These are phyloP conservation scores for Phytophthora gonapodyides DNA, from an alignment of 352 stramenopile genomes.

Conservation along the genomic window DNA sequence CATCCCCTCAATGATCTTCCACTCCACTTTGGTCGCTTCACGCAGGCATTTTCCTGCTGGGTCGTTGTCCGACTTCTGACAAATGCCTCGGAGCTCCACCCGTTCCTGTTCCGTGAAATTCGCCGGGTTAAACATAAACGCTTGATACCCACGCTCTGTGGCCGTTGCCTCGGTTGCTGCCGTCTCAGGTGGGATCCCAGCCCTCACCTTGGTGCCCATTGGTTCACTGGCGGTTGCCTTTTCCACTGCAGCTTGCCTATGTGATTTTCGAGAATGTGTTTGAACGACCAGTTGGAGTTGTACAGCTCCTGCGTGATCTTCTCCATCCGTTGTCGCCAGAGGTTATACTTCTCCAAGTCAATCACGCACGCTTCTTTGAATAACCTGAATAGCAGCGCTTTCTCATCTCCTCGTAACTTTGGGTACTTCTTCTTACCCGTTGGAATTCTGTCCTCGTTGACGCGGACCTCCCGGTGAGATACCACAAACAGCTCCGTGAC, in stretches of 20 bases:
- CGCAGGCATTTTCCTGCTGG: neutral
- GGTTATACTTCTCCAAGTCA: too few relatives aligned
- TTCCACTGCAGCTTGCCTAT: neutral
- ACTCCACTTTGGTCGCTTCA: neutral
- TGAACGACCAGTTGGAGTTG: slow-evolving; percentile 6
- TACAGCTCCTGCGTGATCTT: neutral
- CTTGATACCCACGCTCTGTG: too few relatives aligned
- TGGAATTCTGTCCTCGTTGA: neutral
- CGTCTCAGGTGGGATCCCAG: too few relatives aligned
- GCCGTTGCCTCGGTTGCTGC: too few relatives aligned
- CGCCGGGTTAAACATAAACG: too few relatives aligned
- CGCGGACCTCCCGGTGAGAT: neutral
- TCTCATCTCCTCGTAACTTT: neutral
- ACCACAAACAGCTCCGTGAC: neutral
- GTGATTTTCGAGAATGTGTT: neutral
- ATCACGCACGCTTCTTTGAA: too few relatives aligned
- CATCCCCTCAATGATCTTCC: slow-evolving; percentile 5
- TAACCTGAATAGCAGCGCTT: too few relatives aligned
- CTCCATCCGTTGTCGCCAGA: too few relatives aligned
- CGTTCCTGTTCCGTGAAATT: too few relatives aligned
- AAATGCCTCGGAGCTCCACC: too few relatives aligned
- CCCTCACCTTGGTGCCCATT: neutral
- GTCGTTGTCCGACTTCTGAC: too few relatives aligned
- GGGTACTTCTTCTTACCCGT: neutral
- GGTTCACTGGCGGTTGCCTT: neutral